Evolutionary conservation across 495 filamentous ascomycete species (phyloP).

Genomic region (Penicillium crystallinum): DNA sequence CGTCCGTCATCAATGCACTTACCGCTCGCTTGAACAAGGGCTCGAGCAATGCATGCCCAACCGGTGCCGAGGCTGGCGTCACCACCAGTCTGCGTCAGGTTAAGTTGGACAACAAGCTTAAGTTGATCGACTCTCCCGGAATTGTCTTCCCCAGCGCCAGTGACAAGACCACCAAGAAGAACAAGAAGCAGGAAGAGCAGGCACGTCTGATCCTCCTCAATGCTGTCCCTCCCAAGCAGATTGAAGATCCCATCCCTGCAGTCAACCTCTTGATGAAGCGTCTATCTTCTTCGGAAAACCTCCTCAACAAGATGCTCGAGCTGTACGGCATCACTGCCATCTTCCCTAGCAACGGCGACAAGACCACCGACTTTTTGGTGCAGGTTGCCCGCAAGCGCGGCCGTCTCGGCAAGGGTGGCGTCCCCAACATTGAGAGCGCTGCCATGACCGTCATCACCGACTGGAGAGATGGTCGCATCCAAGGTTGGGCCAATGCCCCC

Average conservation of each 20-base stretch:
- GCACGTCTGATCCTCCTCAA: constrained; percentile 84
- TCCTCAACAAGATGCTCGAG: constrained; percentile 69
- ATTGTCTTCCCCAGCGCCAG: constrained; percentile 77
- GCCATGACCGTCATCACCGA: constrained; percentile 91
- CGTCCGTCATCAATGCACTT: constrained; percentile 92
- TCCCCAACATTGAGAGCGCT: constrained; percentile 82
- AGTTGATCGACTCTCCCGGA: constrained; percentile 90
- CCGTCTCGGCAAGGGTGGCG: constrained; percentile 78
- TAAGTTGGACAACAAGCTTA: constrained; percentile 92
- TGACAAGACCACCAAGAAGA: constrained; percentile 50
- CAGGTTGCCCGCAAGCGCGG: constrained; percentile 93
- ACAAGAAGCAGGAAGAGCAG: constrained; percentile 57
- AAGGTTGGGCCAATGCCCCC: constrained; percentile 84
- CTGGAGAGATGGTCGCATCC: constrained; percentile 92
- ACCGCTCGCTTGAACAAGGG: constrained; percentile 70
- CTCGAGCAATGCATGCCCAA: constrained; percentile 67
- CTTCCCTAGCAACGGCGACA: constrained; percentile 60
- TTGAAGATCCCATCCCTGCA: constrained; percentile 83
- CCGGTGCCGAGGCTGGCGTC: constrained; percentile 88
- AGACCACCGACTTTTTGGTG: constrained; percentile 87
- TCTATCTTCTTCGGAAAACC: constrained; percentile 62
- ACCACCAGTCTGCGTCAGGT: constrained; percentile 84
- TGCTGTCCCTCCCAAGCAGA: constrained; percentile 88
- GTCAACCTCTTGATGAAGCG: constrained; percentile 75
- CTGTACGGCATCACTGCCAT: constrained; percentile 79